phyloP scores from a whole-genome alignment of 805 yeast genomes.

The Lachancea cidri region DNA sequence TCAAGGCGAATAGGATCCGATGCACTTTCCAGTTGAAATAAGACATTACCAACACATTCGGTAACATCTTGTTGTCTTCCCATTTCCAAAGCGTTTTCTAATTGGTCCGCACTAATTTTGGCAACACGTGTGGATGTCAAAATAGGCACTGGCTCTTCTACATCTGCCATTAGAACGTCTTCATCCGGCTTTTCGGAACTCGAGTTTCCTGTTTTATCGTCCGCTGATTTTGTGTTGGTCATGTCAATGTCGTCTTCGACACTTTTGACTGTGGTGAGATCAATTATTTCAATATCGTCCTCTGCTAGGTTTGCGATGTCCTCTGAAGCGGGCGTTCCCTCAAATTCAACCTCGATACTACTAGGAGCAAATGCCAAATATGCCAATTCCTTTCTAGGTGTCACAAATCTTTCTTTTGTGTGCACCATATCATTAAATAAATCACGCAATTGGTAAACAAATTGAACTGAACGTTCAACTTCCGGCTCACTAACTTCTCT shows the following conservation, averaged over 20 bases:
- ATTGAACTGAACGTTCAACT: constrained; percentile 75
- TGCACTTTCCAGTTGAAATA: constrained; percentile 87
- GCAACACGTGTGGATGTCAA: constrained; percentile 28
- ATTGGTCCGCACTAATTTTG: constrained; percentile 48
- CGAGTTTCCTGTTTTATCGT: background rate
- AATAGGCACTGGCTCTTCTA: constrained; percentile 11
- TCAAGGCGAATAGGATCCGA: constrained; percentile 62
- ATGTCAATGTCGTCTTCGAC: background rate
- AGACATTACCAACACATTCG: constrained; percentile 91
- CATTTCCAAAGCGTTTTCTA: constrained; percentile 68
- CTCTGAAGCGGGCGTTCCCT: constrained; percentile 17
- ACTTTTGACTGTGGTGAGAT: constrained; percentile 1
- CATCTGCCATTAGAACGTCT: constrained; percentile 5
- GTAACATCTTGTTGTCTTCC: constrained; percentile 97
- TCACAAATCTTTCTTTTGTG: constrained; percentile 57
- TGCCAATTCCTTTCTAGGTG: constrained; percentile 80
- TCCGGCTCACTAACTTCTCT: constrained; percentile 75
- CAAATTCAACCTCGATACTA: constrained; percentile 59
- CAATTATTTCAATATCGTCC: constrained; percentile 4
- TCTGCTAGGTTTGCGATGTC: no score
- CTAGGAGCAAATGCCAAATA: constrained; percentile 80
- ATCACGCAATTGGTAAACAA: constrained; percentile 64
- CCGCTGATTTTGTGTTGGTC: constrained; percentile 1
- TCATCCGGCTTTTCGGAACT: background rate
- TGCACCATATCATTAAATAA: constrained; percentile 67